Evolutionary conservation across 1,139 yeast species (phyloP), one percentile per base, ranked within the genome.

Genomic region (Magnusiomyces paraingens): DNA sequence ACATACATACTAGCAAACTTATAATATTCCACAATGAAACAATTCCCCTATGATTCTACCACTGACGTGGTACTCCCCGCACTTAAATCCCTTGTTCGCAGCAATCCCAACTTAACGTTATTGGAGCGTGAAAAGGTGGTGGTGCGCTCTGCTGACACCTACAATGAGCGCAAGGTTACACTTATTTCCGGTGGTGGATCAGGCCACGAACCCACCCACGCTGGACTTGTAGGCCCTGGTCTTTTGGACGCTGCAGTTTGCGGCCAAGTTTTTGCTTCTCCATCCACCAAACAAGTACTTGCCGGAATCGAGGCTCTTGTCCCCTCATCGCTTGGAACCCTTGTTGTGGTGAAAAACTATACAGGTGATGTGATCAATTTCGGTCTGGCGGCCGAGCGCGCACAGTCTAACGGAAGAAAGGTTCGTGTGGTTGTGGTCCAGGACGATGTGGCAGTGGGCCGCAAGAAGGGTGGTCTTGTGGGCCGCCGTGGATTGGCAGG

Each of bases 401-500:
- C 50, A 2, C 79, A 81, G 51, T 26, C 96, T 95, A 10, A 77
- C 80, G 58, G 32, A 8, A 26, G 8, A 26, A 74, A 80, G 43
- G 83, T 85, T 32, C 91, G 86, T 58, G 76, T 88, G 57, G 81
- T 87, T 41, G 78, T 84, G 52, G 93, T 90, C 26, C 85, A 87
- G 50, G 98, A 91, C 66, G 98, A 91, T 67, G 96, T 90, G 39
- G 89, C 97, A 4, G 96, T 91, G 42, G 96, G 96, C 29, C 77
- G 84, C 63, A 78, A 82, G 46, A 91, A 89, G 66, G 93, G 93
- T 65, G 90, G 87, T 22, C 80, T 86, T 76, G 97, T 90, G 46
- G 97, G 97, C 14, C 80, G 97, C 72, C 79, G 98, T 70, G 98
- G 95, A 14, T 75, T 90, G 59, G 95, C 97, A 0, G 98, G 96